A percentile compares a stretch with the other conserved stretches of the same genome.
Evolutionary conservation across 805 yeast species (phyloP).

Genomic region (Spathaspora gorwiae): DNA sequence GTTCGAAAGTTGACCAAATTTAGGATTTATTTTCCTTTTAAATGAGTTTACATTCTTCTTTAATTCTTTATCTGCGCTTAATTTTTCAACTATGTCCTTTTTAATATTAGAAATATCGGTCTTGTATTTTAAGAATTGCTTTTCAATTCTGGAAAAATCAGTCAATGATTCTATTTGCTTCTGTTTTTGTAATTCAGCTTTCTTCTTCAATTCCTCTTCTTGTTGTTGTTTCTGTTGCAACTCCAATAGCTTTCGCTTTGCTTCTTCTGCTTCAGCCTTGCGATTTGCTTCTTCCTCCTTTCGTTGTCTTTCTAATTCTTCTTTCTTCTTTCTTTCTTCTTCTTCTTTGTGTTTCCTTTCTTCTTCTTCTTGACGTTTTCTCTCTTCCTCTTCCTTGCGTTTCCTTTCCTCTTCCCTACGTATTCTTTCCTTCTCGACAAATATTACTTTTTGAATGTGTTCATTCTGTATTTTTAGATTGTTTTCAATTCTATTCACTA

Average conservation of each 20-base stretch:
- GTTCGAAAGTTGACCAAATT: constrained; percentile 86
- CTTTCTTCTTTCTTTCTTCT: constrained; percentile 13
- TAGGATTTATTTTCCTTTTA: constrained; percentile 77
- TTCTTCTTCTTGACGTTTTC: constrained; percentile 18
- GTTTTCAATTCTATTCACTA: background rate
- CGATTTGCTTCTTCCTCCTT: constrained; percentile 9
- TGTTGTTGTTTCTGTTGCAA: constrained; percentile 12
- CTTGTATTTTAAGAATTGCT: constrained; percentile 44
- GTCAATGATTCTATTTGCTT: constrained; percentile 24
- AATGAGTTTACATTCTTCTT: constrained; percentile 54
- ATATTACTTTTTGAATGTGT: constrained; percentile 14
- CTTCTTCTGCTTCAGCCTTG: constrained; percentile 11
- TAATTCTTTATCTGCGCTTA: constrained; percentile 45
- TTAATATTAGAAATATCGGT: constrained; percentile 57
- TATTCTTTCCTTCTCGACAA: constrained; percentile 16
- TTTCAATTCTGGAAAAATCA: constrained; percentile 34
- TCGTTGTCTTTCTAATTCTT: constrained; percentile 6
- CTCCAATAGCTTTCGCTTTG: constrained; percentile 17
- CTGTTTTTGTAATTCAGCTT: constrained; percentile 9
- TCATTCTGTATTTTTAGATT: constrained; percentile 13
- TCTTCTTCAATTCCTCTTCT: constrained; percentile 10
- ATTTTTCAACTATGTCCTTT: constrained; percentile 49
- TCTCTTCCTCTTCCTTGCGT: constrained; percentile 16
- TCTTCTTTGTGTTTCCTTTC: constrained; percentile 17
- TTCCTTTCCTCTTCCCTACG: constrained; percentile 17